phyloP scores from a whole-genome alignment of 2,329 filamentous ascomycete species.

The Botrytis hyacinthi region DNA sequence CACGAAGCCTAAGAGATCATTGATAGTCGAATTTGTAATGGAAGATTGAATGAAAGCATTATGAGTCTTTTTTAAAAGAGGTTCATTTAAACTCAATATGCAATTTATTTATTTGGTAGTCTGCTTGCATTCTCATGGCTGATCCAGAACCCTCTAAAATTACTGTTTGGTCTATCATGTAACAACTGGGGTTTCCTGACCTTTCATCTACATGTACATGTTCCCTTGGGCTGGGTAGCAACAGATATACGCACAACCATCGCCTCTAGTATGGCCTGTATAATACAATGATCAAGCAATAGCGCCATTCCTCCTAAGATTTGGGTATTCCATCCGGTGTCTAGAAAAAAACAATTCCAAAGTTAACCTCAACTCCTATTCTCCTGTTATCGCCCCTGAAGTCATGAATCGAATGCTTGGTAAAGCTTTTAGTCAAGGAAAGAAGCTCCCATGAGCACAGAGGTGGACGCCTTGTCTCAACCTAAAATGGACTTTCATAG shows the following conservation, averaged over 20 bases:
- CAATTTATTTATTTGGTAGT: neutral
- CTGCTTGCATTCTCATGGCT: neutral
- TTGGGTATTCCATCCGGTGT: neutral
- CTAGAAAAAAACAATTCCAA: conserved; percentile 1
- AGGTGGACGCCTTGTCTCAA: neutral
- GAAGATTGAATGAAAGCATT: neutral
- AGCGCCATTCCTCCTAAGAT: neutral
- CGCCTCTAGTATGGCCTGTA: neutral
- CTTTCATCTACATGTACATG: neutral
- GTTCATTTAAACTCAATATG: neutral
- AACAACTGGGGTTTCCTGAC: neutral
- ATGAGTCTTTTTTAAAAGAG: neutral
- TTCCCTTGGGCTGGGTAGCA: neutral
- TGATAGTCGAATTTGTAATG: neutral
- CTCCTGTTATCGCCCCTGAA: neutral
- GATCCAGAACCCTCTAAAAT: neutral
- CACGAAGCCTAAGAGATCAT: neutral
- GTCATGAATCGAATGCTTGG: neutral
- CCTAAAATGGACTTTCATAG: conserved; percentile 1
- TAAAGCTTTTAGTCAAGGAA: neutral
- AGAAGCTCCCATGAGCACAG: neutral
- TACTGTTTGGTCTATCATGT: no score
- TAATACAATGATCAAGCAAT: neutral
- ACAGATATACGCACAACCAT: neutral
- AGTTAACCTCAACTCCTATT: neutral